Percentiles rank a stretch among this genome's conserved stretches.
Evolutionary conservation across 768 basidiomycete species (phyloP).

Genomic region (Boletales sp.): DNA sequence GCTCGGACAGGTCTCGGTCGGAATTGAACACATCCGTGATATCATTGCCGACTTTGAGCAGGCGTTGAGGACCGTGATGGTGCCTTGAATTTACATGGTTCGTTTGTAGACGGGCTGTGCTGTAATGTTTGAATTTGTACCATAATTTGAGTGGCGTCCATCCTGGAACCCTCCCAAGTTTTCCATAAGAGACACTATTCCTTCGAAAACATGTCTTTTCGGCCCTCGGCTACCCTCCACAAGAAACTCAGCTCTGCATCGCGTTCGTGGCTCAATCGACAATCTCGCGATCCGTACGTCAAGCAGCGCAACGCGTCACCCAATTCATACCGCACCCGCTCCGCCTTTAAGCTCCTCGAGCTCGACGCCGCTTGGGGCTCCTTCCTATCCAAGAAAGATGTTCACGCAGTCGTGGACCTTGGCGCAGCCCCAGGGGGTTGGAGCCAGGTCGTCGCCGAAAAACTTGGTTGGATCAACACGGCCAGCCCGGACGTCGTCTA

Average conservation of each 20-base stretch:
- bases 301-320: conserved; percentile 47
- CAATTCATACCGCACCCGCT: conserved; percentile 69
- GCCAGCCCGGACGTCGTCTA: neutral
- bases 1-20: conserved; percentile 36
- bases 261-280: conserved; percentile 63
- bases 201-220: conserved; percentile 32
- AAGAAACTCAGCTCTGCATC: conserved; percentile 41
- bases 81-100: neutral
- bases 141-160: too few relatives aligned
- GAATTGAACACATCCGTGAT: conserved; percentile 42
- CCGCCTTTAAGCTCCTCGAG: conserved; percentile 89
- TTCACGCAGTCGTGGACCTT: conserved; percentile 73
- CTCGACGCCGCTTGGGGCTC: conserved; percentile 55
- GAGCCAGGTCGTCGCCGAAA: conserved; percentile 77
- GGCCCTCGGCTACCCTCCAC: conserved; percentile 27
- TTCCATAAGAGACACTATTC: too few relatives aligned
- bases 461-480: conserved; percentile 48
- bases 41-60: conserved; percentile 47
- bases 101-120: too few relatives aligned
- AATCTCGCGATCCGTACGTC: conserved; percentile 69
- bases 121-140: too few relatives aligned
- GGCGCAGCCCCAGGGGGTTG: conserved; percentile 94
- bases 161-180: too few relatives aligned
- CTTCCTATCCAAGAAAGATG: conserved; percentile 50
- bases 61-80: conserved; percentile 30